Evolutionary conservation across 345 rosid genomes (phyloP).

Genomic region (Euphorbia pulcherrima): DNA sequence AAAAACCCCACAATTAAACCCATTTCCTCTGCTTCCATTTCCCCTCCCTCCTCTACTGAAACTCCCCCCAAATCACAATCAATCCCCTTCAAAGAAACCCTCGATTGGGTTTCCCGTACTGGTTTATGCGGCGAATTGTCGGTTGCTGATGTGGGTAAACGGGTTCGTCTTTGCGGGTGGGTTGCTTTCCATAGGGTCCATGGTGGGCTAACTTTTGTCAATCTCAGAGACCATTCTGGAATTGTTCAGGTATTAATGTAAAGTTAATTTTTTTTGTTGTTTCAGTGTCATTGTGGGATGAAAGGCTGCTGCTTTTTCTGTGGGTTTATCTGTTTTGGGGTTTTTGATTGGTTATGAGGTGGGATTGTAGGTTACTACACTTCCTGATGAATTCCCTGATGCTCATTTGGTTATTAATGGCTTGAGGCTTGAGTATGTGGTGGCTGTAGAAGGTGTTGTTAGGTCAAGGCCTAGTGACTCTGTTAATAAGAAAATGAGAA

Average conservation of each 20-base stretch:
- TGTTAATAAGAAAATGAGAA: slow-evolving; percentile 77
- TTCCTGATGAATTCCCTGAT: slow-evolving; percentile 76
- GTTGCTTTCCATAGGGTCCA: slow-evolving; percentile 90
- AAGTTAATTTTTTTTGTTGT: no score
- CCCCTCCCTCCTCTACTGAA: slow-evolving; percentile 27
- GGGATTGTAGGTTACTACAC: slow-evolving; percentile 57
- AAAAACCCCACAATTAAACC: slow-evolving; percentile 11
- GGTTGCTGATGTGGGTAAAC: slow-evolving; percentile 56
- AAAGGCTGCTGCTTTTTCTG: neutral
- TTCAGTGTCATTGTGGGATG: neutral
- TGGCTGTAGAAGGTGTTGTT: slow-evolving; percentile 71
- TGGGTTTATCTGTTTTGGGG: neutral
- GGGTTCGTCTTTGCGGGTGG: slow-evolving; percentile 93
- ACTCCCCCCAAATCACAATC: slow-evolving; percentile 12
- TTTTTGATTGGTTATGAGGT: neutral
- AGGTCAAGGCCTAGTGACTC: slow-evolving; percentile 71
- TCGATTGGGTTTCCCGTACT: slow-evolving; percentile 70
- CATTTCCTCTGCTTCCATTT: slow-evolving; percentile 29
- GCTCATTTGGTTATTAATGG: slow-evolving; percentile 67
- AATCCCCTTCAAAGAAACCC: slow-evolving; percentile 27
- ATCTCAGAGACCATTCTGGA: slow-evolving; percentile 94
- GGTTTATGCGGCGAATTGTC: slow-evolving; percentile 64
- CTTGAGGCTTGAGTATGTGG: slow-evolving; percentile 78
- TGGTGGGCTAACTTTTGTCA: slow-evolving; percentile 86
- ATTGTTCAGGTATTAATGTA: slow-evolving; percentile 58